A percentile compares a stretch with the other conserved stretches of the same genome.
phyloP scores from a whole-genome alignment of 148 eudicot species.

The Chenopodium quinoa region DNA sequence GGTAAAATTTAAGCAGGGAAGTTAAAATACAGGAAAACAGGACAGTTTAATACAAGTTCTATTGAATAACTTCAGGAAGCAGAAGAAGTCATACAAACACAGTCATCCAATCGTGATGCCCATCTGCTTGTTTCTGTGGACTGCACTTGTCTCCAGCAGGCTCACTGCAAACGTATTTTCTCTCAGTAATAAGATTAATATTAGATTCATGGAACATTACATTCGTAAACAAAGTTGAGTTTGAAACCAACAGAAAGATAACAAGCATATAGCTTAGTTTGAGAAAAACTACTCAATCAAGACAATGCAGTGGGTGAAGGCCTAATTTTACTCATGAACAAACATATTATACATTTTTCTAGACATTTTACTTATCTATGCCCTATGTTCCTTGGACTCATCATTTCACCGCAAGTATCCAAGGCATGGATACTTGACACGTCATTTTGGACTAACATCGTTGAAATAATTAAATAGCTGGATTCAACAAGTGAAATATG shows the following conservation, averaged over 20 bases:
- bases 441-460: background rate
- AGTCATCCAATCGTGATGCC: slow-evolving; percentile 70
- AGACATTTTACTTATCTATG: background rate
- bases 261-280: background rate
- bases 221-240: background rate
- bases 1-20: background rate
- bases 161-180: slow-evolving; percentile 51
- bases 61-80: background rate
- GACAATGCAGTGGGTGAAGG: background rate
- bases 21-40: background rate
- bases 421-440: background rate
- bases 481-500: too few relatives aligned
- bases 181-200: background rate
- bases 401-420: background rate
- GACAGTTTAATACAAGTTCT: background rate
- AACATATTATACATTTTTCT: background rate
- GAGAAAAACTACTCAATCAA: background rate
- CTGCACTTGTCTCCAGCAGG: slow-evolving; percentile 73
- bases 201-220: slow-evolving; percentile 1
- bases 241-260: background rate
- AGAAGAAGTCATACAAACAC: slow-evolving; percentile 51
- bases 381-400: background rate
- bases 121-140: slow-evolving; percentile 45
- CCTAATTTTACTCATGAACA: background rate
- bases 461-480: background rate